Percentiles rank a stretch among this genome's conserved stretches.
These are phyloP conservation scores for Elasticomyces elasticus DNA, from an alignment of 495 filamentous ascomycete species.

Conservation along the genomic window DNA sequence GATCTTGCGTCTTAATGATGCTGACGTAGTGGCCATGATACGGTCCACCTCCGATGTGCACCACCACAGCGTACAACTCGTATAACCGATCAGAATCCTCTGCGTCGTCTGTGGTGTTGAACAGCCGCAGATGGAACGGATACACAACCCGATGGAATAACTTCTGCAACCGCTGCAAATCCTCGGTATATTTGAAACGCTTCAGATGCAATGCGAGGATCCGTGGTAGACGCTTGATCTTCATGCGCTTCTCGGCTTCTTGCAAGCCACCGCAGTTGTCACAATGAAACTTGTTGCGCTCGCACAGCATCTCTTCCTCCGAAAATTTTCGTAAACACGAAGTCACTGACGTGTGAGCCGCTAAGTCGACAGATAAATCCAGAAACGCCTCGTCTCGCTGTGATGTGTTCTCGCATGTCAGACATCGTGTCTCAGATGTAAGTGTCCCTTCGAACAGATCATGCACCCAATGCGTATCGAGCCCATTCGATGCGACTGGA, in stretches of 20 bases:
- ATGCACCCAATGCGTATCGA: constrained; percentile 69
- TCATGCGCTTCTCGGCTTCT: constrained; percentile 98
- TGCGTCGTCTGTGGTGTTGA: constrained; percentile 96
- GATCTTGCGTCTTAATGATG: constrained; percentile 93
- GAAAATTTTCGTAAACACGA: constrained; percentile 93
- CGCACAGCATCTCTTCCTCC: constrained; percentile 96
- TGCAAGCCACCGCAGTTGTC: constrained; percentile 94
- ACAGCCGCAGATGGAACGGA: constrained; percentile 88
- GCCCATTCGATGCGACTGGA: constrained; percentile 6
- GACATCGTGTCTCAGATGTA: constrained; percentile 90
- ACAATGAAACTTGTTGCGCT: constrained; percentile 97
- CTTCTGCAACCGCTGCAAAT: constrained; percentile 85
- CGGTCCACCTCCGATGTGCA: constrained; percentile 95
- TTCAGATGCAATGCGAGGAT: constrained; percentile 90
- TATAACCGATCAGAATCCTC: constrained; percentile 92
- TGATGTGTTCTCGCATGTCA: constrained; percentile 92
- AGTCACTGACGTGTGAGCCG: constrained; percentile 92
- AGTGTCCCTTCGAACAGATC: constrained; percentile 91
- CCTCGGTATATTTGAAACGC: constrained; percentile 95
- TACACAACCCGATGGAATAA: constrained; percentile 96
- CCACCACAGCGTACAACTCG: constrained; percentile 95
- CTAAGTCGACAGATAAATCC: constrained; percentile 90
- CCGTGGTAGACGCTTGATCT: constrained; percentile 88
- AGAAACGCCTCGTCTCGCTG: constrained; percentile 92
- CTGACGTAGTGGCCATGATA: constrained; percentile 97